phyloP scores from a whole-genome alignment of 1,284 basidiomycete genomes.

The Cryptococcus jaspeensis region DNA sequence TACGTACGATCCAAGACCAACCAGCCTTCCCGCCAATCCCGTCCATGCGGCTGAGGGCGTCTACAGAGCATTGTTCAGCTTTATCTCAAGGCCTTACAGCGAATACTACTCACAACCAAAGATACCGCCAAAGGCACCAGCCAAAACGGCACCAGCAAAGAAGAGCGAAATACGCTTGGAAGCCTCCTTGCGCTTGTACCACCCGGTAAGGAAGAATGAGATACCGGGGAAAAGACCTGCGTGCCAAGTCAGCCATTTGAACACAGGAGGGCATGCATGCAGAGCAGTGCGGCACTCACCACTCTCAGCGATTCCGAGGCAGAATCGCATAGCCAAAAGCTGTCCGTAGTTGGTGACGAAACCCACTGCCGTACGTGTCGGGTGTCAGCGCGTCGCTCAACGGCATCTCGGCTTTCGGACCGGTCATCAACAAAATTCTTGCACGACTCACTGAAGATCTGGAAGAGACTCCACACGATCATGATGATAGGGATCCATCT shows the following conservation, averaged over 20 bases:
- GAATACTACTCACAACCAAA: constrained; percentile 41
- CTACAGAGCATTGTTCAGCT: not conserved
- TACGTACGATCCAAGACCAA: constrained; percentile 52
- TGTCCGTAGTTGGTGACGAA: constrained; percentile 49
- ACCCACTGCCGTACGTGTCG: constrained; percentile 39
- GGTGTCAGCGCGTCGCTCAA: not conserved
- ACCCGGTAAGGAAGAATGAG: constrained; percentile 51
- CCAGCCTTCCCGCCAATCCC: constrained; percentile 52
- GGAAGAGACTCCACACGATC: constrained; percentile 45
- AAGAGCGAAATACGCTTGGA: constrained; percentile 52
- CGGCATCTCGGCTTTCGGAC: not conserved
- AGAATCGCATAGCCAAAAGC: constrained; percentile 50
- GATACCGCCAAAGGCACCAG: constrained; percentile 52
- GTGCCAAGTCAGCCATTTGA: not conserved
- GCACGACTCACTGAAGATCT: constrained; percentile 39
- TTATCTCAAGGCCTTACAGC: constrained; percentile 1
- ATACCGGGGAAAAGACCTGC: constrained; percentile 46
- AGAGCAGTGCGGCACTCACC: constrained; percentile 27
- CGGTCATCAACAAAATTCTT: not conserved
- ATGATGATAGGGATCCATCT: constrained; percentile 50
- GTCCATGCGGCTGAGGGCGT: constrained; percentile 42
- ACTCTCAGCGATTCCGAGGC: constrained; percentile 48
- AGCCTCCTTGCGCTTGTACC: constrained; percentile 52
- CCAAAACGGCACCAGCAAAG: constrained; percentile 53
- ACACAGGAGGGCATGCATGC: not conserved